Base-by-base conservation (phyloP, 306 rosid species). In the Nissolia schottii region DNA sequence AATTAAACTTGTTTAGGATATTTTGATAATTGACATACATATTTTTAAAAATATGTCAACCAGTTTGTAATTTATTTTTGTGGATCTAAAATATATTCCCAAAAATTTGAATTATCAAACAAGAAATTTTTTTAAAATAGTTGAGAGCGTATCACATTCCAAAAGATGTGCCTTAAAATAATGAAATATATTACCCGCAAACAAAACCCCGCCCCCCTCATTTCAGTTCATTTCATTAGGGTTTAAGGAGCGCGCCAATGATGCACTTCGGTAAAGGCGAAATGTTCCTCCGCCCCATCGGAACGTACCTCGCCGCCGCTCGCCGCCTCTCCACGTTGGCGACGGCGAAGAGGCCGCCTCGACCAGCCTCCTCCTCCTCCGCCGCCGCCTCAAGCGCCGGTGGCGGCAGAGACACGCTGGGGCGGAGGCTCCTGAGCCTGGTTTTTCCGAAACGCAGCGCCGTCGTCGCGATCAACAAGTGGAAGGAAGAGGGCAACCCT, bases 361-460 rank as follows among this genome's bases (percentile, higher is more conserved):
- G 20, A 62, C 31, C n/a, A 51, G 53, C 58, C 50, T 66, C 18
- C 38, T 7, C 63, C 31, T 12, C 20, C 76, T 74, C n/a, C 51
- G 8, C 64, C 51, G 14, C 16, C 79, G 23, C 48, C 68, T n/a
- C 78, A 7, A 49, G 4, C 13, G n/a, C 71, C 6, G 27, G 76
- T 49, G 74, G 79, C 25, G 88, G 87, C 16, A 51, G 85, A 77
- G 97, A 91, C 76, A 84, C 95, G 5, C 84, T 89, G 35, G 89
- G 97, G 5, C 85, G 86, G 41, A 86, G 95, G 70, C 96, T 94
- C 38, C 63, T 94, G 57, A 87, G 94, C 67, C 89, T 89, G 22
- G 86, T 80, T 22, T 84, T 78, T 86, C 67, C 91, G 6, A 94
- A 91, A 78, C 91, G 89, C 58, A 94, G 97, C 82, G 97, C 97